phyloP scores from a whole-genome alignment of 176 grass and related monocot genomes.

The Dactylis glomerata region DNA sequence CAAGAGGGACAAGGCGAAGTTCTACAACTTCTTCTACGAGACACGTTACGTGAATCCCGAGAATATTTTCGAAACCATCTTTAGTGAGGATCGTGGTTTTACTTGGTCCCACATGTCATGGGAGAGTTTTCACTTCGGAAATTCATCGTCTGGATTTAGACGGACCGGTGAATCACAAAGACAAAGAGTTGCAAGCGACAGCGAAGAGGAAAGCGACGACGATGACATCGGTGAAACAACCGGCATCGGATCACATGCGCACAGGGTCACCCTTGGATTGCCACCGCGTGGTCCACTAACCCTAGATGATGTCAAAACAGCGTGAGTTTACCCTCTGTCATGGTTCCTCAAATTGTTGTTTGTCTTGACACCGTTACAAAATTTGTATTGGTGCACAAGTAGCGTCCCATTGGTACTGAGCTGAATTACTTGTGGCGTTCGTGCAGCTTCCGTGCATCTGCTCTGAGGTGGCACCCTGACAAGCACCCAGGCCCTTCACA shows the following conservation, averaged over 20 bases:
- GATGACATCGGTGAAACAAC: conserved; percentile 37
- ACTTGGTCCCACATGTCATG: conserved; percentile 59
- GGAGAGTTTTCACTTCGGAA: conserved; percentile 55
- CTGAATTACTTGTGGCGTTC: background rate
- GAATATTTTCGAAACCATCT: conserved; percentile 57
- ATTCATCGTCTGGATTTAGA: conserved; percentile 43
- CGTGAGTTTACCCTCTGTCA: conserved; percentile 37
- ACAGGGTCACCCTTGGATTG: conserved; percentile 62
- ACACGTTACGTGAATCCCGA: conserved; percentile 55
- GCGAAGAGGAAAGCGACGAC: conserved; percentile 53
- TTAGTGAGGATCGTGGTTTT: conserved; percentile 45
- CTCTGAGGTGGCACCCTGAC: conserved; percentile 96
- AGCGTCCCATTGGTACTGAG: background rate
- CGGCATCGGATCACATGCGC: conserved; percentile 55
- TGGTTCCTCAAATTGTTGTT: conserved; percentile 4
- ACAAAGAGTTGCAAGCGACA: conserved; percentile 36
- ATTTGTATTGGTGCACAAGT: background rate
- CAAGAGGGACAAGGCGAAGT: conserved; percentile 40
- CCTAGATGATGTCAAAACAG: conserved; percentile 84
- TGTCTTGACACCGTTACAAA: background rate
- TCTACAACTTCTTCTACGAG: conserved; percentile 56
- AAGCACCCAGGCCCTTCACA: no score
- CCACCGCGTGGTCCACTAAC: conserved; percentile 56
- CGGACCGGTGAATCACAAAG: conserved; percentile 41
- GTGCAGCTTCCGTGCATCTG: conserved; percentile 67